Evolutionary conservation across 257 asterid species (phyloP), one percentile per base, ranked within the genome.

Genomic region (Gynochthodes officinalis): DNA sequence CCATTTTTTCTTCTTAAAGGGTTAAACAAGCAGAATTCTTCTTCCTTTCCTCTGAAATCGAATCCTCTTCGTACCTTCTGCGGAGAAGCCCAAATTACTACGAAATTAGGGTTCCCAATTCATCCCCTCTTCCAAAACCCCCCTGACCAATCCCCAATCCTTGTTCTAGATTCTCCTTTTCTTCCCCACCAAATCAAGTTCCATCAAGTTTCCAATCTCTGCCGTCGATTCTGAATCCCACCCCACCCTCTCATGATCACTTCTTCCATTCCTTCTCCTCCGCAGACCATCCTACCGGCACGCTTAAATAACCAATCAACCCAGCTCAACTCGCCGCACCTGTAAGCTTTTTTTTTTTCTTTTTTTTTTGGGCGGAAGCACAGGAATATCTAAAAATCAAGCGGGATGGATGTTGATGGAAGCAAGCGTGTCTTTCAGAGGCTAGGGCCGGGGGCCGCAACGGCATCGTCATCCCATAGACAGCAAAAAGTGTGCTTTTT

Each of bases 341-440:
- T 23, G 4, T 4, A 42, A 7, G 40, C 35, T 15, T 7, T 33
- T 48, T 21, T 1, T 48, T 37, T 35, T 44, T 67, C n/a, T n/a
- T 15, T 7, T 33, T 48, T 21, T 1, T 48, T 37, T 35, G 27
- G 44, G 25, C 9, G 30, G n/a, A 4, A 33, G 28, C 48, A 12
- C 48, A 23, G 32, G 46, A 50, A 64, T 50, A 25, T 53, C 28
- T 55, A 4, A 15, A 27, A 16, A 40, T 40, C 46, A 48, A 54
- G n/a, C n/a, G n/a, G 14, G 40, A 92, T 95, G 98, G 98, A 92
- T 73, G 75, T 83, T 64, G 91, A 90, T 68, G 96, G 98, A 39
- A 86, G 88, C 70, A 89, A 88, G 69, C 84, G 97, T 60, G 78
- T 89, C 18, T 92, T 85, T 60, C 79, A 85, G 28, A 77, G 96